Percentiles rank a stretch among this genome's conserved stretches.
Conservation (phyloP, 2,329 filamentous ascomycete genomes). For the Bipolaris bicolor region DNA sequence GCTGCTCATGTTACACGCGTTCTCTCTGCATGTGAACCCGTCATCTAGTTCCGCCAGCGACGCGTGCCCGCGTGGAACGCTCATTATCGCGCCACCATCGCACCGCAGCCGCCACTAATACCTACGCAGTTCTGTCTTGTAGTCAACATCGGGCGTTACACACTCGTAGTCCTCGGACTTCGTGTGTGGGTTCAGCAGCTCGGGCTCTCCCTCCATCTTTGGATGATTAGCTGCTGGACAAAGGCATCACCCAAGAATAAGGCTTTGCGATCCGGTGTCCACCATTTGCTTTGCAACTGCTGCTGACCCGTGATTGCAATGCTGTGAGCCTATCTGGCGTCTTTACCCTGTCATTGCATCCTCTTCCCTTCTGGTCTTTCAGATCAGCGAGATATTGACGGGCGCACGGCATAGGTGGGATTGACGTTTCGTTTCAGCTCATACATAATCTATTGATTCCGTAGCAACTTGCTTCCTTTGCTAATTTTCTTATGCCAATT, state of each 20-base stretch:
- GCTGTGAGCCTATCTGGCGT: conserved; percentile 42
- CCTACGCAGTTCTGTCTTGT: background rate
- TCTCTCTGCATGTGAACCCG: background rate
- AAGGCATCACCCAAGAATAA: conserved; percentile 47
- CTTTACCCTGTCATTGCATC: conserved; percentile 34
- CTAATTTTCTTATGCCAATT: background rate
- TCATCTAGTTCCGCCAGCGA: background rate
- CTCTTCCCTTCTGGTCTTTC: conserved; percentile 26
- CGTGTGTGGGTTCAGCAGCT: conserved; percentile 42
- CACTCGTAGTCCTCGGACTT: conserved; percentile 31
- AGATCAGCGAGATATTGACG: conserved; percentile 30
- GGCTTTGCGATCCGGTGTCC: conserved; percentile 10
- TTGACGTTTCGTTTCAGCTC: conserved; percentile 45
- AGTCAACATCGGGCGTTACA: conserved; percentile 26
- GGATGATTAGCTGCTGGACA: conserved; percentile 43
- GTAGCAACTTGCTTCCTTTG: background rate
- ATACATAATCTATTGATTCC: conserved; percentile 25
- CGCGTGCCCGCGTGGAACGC: background rate
- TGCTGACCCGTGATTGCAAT: conserved; percentile 13
- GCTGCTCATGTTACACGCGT: no score
- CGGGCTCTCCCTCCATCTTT: conserved; percentile 26
- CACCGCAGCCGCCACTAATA: background rate
- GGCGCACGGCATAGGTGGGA: conserved; percentile 34
- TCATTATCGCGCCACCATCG: background rate
- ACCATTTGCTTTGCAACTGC: conserved; percentile 22